Evolutionary conservation across 345 rosid species (phyloP).

Genomic region (Noccaea caerulescens): DNA sequence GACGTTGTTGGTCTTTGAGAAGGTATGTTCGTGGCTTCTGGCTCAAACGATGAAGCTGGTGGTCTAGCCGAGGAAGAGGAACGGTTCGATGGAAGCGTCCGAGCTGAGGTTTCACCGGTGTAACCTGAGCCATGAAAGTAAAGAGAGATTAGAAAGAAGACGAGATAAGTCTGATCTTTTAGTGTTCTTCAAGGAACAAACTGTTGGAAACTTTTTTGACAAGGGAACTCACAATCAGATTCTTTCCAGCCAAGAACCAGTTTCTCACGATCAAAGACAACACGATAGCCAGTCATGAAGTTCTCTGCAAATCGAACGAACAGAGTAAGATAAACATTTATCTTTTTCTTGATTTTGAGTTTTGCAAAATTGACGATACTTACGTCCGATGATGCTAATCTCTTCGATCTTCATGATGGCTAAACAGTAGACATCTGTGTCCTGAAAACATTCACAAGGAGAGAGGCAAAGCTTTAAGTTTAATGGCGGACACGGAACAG

Average conservation of each 20-base stretch:
- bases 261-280: conserved; percentile 75
- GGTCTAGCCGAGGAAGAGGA: conserved; percentile 47
- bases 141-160: conserved; percentile 18
- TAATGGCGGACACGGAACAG: conserved; percentile 11
- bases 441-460: conserved; percentile 49
- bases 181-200: background rate
- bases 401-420: conserved; percentile 67
- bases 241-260: conserved; percentile 67
- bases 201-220: background rate
- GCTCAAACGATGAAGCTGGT: conserved; percentile 63
- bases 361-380: conserved; percentile 47
- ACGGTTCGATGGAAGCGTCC: conserved; percentile 50
- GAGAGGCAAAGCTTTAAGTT: conserved; percentile 12
- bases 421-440: conserved; percentile 58
- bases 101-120: conserved; percentile 41
- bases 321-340: background rate
- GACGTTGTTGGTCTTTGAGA: conserved; percentile 42
- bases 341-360: background rate
- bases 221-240: conserved; percentile 65
- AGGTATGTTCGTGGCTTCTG: conserved; percentile 61
- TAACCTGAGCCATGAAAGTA: conserved; percentile 32
- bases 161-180: background rate
- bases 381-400: conserved; percentile 88
- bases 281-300: conserved; percentile 75
- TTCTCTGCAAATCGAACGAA: conserved; percentile 57